Evolutionary conservation across 2,329 filamentous ascomycete genomes (phyloP).

Genomic region (Rhynchosporium agropyri): DNA sequence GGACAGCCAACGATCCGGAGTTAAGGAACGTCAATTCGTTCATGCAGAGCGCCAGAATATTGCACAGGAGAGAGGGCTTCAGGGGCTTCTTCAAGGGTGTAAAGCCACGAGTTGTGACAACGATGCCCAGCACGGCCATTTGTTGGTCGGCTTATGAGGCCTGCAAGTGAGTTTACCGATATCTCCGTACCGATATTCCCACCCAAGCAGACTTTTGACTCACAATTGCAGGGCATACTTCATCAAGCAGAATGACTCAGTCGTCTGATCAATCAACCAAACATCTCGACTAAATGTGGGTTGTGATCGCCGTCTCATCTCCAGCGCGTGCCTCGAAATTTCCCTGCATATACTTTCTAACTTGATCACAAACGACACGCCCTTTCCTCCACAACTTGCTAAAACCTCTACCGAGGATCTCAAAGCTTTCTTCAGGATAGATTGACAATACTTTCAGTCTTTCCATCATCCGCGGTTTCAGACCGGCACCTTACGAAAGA

Average conservation of each 20-base stretch:
- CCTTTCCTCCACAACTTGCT: background rate
- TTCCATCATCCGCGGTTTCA: background rate
- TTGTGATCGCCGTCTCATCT: slow-evolving; percentile 11
- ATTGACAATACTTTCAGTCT: background rate
- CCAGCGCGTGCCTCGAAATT: slow-evolving; percentile 4
- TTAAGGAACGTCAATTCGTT: slow-evolving; percentile 46
- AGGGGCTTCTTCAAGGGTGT: slow-evolving; percentile 92
- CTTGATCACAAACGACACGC: background rate
- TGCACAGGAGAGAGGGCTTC: slow-evolving; percentile 75
- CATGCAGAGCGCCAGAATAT: slow-evolving; percentile 36
- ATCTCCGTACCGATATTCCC: background rate
- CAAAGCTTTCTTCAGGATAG: slow-evolving; percentile 19
- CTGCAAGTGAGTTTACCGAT: slow-evolving; percentile 59
- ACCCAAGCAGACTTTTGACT: slow-evolving; percentile 20
- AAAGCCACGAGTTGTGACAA: slow-evolving; percentile 87
- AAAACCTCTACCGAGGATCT: background rate
- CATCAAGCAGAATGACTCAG: slow-evolving; percentile 54
- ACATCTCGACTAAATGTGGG: slow-evolving; percentile 6
- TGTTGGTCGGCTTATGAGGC: slow-evolving; percentile 86
- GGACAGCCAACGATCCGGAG: slow-evolving; percentile 78
- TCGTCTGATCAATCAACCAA: slow-evolving; percentile 32
- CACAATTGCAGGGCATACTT: slow-evolving; percentile 57
- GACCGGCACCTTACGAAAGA: slow-evolving; percentile 10
- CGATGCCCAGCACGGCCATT: slow-evolving; percentile 99
- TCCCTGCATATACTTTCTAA: slow-evolving; percentile 6